These are phyloP conservation scores for Tilletia horrida DNA, from an alignment of 1,284 basidiomycete genomes.

Conservation along the genomic window DNA sequence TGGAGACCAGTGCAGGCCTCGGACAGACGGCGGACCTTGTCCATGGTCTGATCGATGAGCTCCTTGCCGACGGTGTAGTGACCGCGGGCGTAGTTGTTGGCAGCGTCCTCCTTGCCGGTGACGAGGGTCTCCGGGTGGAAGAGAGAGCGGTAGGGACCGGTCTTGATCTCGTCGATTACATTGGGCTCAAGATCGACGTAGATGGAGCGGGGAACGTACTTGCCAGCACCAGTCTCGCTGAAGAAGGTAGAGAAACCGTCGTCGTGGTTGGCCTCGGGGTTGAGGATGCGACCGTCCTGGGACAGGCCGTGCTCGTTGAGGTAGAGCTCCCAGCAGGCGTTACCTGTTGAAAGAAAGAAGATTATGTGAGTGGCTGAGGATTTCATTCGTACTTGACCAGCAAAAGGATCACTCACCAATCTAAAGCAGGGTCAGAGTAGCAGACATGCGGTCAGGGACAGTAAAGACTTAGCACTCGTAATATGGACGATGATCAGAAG, in stretches of 20 bases:
- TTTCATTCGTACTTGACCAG: not conserved
- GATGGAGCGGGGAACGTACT: constrained; percentile 95
- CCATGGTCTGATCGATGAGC: constrained; percentile 74
- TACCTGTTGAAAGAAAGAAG: constrained; percentile 32
- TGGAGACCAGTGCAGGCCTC: constrained; percentile 98
- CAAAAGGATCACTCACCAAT: not conserved
- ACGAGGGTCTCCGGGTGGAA: constrained; percentile 99
- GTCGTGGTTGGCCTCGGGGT: constrained; percentile 74
- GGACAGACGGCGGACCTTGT: constrained; percentile 89
- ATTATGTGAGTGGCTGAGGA: not conserved
- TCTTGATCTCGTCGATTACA: constrained; percentile 93
- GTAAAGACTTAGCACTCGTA: not conserved
- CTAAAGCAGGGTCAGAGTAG: not conserved
- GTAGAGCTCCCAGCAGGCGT: constrained; percentile 65
- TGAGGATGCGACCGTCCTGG: constrained; percentile 53
- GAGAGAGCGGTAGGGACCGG: constrained; percentile 84
- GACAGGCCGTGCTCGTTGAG: constrained; percentile 83
- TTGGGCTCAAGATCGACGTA: constrained; percentile 95
- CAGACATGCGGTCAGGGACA: not conserved
- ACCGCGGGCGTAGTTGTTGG: constrained; percentile 84
- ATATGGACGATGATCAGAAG: no score
- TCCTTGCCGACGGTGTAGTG: constrained; percentile 95
- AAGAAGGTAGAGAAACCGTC: constrained; percentile 90
- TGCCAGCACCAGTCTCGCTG: constrained; percentile 54
- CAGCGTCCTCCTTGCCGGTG: constrained; percentile 98